Evolutionary conservation across 352 stramenopile species (phyloP).

Genomic region (Hyaloperonospora arabidopsidis): DNA sequence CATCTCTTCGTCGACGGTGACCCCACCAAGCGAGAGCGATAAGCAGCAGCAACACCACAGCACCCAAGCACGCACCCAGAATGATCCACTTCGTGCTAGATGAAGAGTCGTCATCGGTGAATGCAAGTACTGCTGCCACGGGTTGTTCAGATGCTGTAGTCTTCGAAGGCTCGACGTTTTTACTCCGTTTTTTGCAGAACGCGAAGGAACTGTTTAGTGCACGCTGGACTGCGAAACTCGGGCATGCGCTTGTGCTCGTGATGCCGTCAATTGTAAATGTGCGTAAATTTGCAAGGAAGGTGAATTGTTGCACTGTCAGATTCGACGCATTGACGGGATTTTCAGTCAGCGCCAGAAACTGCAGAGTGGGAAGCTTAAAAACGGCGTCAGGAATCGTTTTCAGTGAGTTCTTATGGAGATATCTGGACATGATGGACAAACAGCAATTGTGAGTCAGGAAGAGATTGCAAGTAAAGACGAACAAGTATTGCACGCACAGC

Average conservation of each 20-base stretch:
- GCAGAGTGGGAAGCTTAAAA: slow-evolving; percentile 49
- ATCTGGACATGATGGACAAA: slow-evolving; percentile 13
- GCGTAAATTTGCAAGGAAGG: slow-evolving; percentile 43
- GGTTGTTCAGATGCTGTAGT: slow-evolving; percentile 15
- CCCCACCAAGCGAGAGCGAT: slow-evolving; percentile 35
- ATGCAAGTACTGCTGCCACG: slow-evolving; percentile 11
- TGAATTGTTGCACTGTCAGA: slow-evolving; percentile 41
- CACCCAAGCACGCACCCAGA: slow-evolving; percentile 31
- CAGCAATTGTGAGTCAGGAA: slow-evolving; percentile 1
- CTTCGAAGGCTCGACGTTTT: slow-evolving; percentile 15
- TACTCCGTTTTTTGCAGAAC: slow-evolving; percentile 40
- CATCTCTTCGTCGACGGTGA: slow-evolving; percentile 32
- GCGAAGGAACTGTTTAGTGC: slow-evolving; percentile 48
- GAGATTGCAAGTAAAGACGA: not conserved
- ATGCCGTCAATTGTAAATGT: slow-evolving; percentile 45
- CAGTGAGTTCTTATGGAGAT: slow-evolving; percentile 47
- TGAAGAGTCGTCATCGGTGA: slow-evolving; percentile 13
- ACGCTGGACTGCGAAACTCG: slow-evolving; percentile 31
- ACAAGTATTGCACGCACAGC: slow-evolving; percentile 26
- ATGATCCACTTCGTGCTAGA: slow-evolving; percentile 43
- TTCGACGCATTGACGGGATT: slow-evolving; percentile 54
- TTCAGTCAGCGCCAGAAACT: slow-evolving; percentile 32
- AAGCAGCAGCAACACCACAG: slow-evolving; percentile 27
- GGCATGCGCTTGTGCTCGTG: slow-evolving; percentile 47
- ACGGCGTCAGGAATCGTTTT: slow-evolving; percentile 36